Base-by-base conservation (phyloP, 176 grass and related monocot species). In the Canna indica region DNA sequence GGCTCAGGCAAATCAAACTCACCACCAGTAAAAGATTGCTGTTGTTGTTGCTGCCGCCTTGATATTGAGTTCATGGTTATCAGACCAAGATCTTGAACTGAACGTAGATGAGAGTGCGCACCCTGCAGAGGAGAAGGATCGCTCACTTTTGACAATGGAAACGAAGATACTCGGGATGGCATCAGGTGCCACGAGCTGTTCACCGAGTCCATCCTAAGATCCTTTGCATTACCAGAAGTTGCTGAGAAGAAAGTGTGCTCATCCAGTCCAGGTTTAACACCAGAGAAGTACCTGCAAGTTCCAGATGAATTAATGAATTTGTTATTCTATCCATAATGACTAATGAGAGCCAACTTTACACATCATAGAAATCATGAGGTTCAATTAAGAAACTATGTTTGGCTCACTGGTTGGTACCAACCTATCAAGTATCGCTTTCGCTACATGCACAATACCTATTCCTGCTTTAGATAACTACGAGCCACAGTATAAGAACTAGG, bases 1-100 rank as follows among this genome's bases (percentile, higher is more conserved):
- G 85, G 69, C 70, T 80, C 80, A 7, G 81, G 65, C 20, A 78
- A 34, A 30, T 78, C 79, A 14, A 72, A 84, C 0, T 57, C 80
- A 5, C 80, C 73, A 1, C 84, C 54, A 76, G 27, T 25, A 20
- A 64, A 53, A 18, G 44, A 52, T 53, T 36, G 59, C 30, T 66
- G 59, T 53, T 36, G 59, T 22, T 66, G 59, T 24, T 70, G 42
- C 39, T 87, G 48, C 35, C 57, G 64, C 59, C 35, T 39, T 42
- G 50, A 57, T 35, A 68, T 11, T 45, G 75, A 69, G 27, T 35
- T 45, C 50, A 45, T n/a, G 7, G 60, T 66, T 65, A 27, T 59
- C 30, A 10, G 73, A 41, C 59, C 30, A 0, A 76, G 30, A 66
- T 66, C 59, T 65, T 69, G 45, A 11, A 59, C 64, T 5, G 61